Percentiles rank a stretch among this genome's conserved stretches.
phyloP scores from a whole-genome alignment of 306 rosid genomes.

The Aeschynomene evenia region DNA sequence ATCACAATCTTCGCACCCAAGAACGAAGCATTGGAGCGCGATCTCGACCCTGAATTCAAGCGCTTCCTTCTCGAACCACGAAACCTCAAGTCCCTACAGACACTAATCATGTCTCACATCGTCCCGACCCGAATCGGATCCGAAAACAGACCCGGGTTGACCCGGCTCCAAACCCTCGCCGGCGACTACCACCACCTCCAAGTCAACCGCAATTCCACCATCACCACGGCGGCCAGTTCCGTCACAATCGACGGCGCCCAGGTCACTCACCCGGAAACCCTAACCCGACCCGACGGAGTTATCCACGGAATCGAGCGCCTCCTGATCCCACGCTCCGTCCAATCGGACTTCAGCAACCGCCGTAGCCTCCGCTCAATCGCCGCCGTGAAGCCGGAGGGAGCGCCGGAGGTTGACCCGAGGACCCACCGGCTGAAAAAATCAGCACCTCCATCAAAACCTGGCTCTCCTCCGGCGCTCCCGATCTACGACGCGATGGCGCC shows the following conservation, averaged over 20 bases:
- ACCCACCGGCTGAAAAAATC: conserved; percentile 65
- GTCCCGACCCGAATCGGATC: conserved; percentile 56
- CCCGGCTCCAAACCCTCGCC: conserved; percentile 42
- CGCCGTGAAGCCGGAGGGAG: conserved; percentile 76
- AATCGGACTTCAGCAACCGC: conserved; percentile 65
- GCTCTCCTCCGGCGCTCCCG: conserved; percentile 59
- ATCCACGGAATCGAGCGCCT: conserved; percentile 75
- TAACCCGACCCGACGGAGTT: conserved; percentile 73
- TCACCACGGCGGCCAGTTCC: conserved; percentile 31
- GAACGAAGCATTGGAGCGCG: conserved; percentile 69
- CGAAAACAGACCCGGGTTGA: background rate
- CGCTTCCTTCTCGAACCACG: conserved; percentile 71
- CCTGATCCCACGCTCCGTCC: conserved; percentile 64
- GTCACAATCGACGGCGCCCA: conserved; percentile 44
- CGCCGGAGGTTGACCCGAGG: conserved; percentile 72
- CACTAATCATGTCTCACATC: conserved; percentile 56
- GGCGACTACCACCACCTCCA: conserved; percentile 18
- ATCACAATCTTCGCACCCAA: conserved; percentile 76
- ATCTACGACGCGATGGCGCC: conserved; percentile 78
- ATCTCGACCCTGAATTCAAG: conserved; percentile 71
- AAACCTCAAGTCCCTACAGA: conserved; percentile 61
- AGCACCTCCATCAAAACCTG: conserved; percentile 46
- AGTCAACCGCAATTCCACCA: conserved; percentile 18
- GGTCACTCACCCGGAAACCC: conserved; percentile 40
- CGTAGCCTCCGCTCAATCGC: conserved; percentile 60